Evolutionary conservation across 768 basidiomycete genomes (phyloP), one percentile per base, ranked within the genome.

Genomic region (Suillus tomentosus): DNA sequence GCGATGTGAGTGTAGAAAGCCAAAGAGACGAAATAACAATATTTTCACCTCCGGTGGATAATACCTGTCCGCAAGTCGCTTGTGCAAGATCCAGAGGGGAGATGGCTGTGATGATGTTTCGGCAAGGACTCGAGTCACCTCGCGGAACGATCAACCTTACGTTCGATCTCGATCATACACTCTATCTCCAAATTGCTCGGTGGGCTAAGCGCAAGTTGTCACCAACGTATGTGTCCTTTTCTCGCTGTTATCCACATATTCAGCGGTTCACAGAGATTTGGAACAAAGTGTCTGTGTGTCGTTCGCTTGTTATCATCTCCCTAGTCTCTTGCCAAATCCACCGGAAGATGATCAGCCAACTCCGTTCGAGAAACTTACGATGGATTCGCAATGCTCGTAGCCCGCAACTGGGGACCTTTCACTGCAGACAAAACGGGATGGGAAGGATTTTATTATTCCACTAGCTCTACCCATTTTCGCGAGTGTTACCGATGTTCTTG

Each of bases 251-350:
- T 27, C 24, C 19, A 13, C 27, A 48, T 37, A 43, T 53, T 36
- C 19, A 66, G 42, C 39, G 13, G 53, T 53, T 65, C 10, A 47
- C 51, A 81, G 82, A 24, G 72, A 79, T 50, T 60, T 80, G 24
- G 53, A 69, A 40, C 61, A 68, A 17, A 79, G 77, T 40, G 67
- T 80, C 27, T 85, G 83, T 60, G 64, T 84, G 31, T 82, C 82
- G 3, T 67, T 86, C 37, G 79, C 73, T 7, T n/a, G n/a, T n/a
- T n/a, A n/a, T n/a, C 73, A 70, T 36, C 74, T 73, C 50, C 64
- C 67, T 6, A 73, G 72, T 36, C 65, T 70, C 65, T 54, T 47
- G 48, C 65, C 62, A 65, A 66, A 54, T 60, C 57, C 19, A 62
- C 65, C 47, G 48, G 36, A 57, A 67, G 60, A 59, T 50, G 53